phyloP scores from a whole-genome alignment of 495 filamentous ascomycete genomes.

The Pseudotulostoma volvatum region DNA sequence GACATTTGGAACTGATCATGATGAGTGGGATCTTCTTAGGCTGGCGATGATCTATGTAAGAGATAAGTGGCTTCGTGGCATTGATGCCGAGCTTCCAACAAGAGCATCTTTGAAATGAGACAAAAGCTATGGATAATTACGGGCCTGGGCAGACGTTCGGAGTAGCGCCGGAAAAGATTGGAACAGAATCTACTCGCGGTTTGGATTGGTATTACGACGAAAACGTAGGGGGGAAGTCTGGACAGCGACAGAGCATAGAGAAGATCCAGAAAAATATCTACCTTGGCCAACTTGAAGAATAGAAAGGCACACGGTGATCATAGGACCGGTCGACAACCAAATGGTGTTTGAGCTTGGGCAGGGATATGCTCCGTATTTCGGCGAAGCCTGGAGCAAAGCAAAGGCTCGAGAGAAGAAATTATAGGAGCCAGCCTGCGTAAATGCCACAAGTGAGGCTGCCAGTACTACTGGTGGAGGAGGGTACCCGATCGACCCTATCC shows the following conservation, averaged over 20 bases:
- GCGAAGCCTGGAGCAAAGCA: constrained; percentile 22
- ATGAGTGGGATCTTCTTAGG: constrained; percentile 32
- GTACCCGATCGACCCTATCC: constrained; percentile 30
- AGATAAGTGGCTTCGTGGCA: constrained; percentile 28
- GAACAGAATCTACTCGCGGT: constrained; percentile 27
- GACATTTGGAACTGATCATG: constrained; percentile 30
- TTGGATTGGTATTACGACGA: constrained; percentile 41
- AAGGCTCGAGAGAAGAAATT: constrained; percentile 3
- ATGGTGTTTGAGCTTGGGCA: constrained; percentile 22
- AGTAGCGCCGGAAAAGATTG: constrained; percentile 19
- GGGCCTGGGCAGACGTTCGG: constrained; percentile 29
- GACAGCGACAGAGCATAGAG: constrained; percentile 19
- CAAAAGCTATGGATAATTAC: constrained; percentile 13
- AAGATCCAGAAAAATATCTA: constrained; percentile 25
- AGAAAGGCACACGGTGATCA: constrained; percentile 27
- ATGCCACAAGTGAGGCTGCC: background rate
- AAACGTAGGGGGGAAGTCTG: constrained; percentile 21
- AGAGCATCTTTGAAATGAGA: constrained; percentile 18
- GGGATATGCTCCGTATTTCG: constrained; percentile 25
- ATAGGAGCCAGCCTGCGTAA: background rate
- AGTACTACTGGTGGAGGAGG: constrained; percentile 5
- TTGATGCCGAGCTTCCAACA: constrained; percentile 34
- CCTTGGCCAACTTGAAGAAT: constrained; percentile 15
- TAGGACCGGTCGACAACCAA: constrained; percentile 34
- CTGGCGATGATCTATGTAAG: constrained; percentile 27